phyloP scores from a whole-genome alignment of 2,329 filamentous ascomycete genomes.

The Mycogone perniciosa region DNA sequence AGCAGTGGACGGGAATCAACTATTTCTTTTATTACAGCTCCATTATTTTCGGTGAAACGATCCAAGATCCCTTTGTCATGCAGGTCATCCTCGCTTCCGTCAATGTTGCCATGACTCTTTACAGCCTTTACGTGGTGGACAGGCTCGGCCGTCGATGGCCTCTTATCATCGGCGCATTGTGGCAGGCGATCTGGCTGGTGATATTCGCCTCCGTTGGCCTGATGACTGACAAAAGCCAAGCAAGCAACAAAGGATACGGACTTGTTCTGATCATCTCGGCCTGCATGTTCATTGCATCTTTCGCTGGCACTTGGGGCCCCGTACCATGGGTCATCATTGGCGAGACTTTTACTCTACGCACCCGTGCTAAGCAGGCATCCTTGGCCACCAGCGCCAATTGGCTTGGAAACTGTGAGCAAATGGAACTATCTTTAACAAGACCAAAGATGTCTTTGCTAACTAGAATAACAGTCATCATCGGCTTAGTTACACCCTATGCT shows the following conservation, averaged over 20 bases:
- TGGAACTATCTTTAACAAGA: not conserved
- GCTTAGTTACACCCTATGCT: conserved; percentile 64
- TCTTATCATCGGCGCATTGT: conserved; percentile 58
- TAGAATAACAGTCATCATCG: conserved; percentile 46
- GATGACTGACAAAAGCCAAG: conserved; percentile 32
- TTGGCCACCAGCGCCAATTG: conserved; percentile 50
- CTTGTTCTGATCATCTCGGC: conserved; percentile 66
- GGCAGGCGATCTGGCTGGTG: conserved; percentile 60
- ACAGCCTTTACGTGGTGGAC: conserved; percentile 63
- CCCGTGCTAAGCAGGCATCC: conserved; percentile 48
- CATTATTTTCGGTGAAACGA: conserved; percentile 60
- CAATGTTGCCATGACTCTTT: conserved; percentile 62
- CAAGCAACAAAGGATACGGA: conserved; percentile 40
- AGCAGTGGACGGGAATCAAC: conserved; percentile 60
- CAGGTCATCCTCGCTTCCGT: conserved; percentile 63
- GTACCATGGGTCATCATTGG: conserved; percentile 63
- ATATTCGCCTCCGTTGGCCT: conserved; percentile 57
- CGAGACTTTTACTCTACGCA: conserved; percentile 57
- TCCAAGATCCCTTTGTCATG: conserved; percentile 59
- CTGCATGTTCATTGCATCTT: conserved; percentile 68
- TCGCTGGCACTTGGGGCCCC: conserved; percentile 64
- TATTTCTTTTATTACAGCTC: conserved; percentile 62
- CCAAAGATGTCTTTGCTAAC: not conserved
- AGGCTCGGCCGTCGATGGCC: conserved; percentile 62
- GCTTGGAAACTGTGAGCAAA: conserved; percentile 50